phyloP scores from a whole-genome alignment of 2,329 filamentous ascomycete genomes.

The Fusarium keratoplasticum region DNA sequence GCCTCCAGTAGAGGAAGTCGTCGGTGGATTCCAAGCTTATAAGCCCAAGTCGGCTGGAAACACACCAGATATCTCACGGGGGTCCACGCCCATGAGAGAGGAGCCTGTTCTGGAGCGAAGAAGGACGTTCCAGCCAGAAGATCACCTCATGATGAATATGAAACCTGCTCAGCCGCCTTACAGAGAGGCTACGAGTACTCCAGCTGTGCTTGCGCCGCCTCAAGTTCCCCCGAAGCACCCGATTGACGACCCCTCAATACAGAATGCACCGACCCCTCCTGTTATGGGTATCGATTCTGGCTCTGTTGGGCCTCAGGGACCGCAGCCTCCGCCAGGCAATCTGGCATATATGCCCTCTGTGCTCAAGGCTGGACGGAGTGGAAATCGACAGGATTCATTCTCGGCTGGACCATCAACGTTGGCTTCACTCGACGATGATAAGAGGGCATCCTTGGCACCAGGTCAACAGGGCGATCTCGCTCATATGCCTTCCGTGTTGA shows the following conservation, averaged over 20 bases:
- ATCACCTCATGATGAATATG: conserved; percentile 32
- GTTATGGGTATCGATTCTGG: not conserved
- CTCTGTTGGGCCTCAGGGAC: not conserved
- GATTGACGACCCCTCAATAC: conserved; percentile 8
- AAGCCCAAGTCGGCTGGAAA: conserved; percentile 15
- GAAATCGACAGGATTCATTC: not conserved
- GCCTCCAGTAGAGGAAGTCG: not conserved
- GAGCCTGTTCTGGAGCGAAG: conserved; percentile 15
- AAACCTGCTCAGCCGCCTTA: conserved; percentile 31
- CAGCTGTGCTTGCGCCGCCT: conserved; percentile 40
- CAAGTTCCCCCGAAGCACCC: conserved; percentile 35
- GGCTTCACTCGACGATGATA: not conserved
- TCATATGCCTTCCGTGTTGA: conserved; percentile 40
- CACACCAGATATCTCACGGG: conserved; percentile 11
- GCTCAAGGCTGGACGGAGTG: conserved; percentile 3
- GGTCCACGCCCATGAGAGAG: conserved; percentile 14
- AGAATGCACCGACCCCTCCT: conserved; percentile 10
- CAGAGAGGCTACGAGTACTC: conserved; percentile 34
- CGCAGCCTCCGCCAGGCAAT: conserved; percentile 2
- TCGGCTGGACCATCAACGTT: not conserved
- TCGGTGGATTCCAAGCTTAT: conserved; percentile 29
- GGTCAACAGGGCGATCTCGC: conserved; percentile 20
- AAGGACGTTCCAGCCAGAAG: conserved; percentile 42
- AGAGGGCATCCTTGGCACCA: not conserved
- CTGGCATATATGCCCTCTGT: conserved; percentile 12